A percentile compares a stretch with the other conserved stretches of the same genome.
These are phyloP conservation scores for Lepidium didymum DNA, from an alignment of 345 rosid species.

Conservation along the genomic window DNA sequence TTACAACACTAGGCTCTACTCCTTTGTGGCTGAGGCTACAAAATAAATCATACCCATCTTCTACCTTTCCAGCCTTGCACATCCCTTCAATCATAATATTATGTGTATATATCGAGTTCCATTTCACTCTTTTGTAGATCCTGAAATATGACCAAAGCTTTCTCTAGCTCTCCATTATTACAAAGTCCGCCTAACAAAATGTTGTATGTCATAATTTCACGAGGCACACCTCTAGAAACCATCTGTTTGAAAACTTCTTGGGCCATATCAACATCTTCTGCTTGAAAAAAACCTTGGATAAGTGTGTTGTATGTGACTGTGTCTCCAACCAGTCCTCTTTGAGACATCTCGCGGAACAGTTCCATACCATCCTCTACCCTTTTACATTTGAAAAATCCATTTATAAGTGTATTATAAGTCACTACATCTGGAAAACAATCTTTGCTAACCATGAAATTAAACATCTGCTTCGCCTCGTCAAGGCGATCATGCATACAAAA, in stretches of 20 bases:
- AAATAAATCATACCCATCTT: background rate
- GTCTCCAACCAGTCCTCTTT: too few species aligned
- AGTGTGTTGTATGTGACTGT: too few species aligned
- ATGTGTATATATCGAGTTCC: background rate
- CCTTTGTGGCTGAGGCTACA: background rate
- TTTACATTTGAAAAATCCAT: constrained; percentile 18
- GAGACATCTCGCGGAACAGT: background rate
- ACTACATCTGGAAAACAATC: background rate
- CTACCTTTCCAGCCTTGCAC: too few species aligned
- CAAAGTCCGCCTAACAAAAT: constrained; percentile 22
- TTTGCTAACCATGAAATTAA: background rate
- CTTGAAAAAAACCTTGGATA: constrained; percentile 18
- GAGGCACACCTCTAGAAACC: background rate
- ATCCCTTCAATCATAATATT: background rate
- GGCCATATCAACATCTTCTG: background rate
- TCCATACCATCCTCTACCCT: constrained; percentile 15
- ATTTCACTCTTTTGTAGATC: background rate
- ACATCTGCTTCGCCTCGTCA: background rate
- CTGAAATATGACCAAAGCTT: constrained; percentile 13
- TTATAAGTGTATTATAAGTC: constrained; percentile 19
- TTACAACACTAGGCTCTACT: constrained; percentile 9
- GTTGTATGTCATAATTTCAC: background rate
- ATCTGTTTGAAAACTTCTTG: constrained; percentile 13
- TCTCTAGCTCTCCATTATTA: constrained; percentile 6
- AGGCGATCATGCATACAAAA: background rate